Evolutionary conservation across 2,329 filamentous ascomycete genomes (phyloP), one percentile per base, ranked within the genome.

Genomic region (Apiospora phragmitis): DNA sequence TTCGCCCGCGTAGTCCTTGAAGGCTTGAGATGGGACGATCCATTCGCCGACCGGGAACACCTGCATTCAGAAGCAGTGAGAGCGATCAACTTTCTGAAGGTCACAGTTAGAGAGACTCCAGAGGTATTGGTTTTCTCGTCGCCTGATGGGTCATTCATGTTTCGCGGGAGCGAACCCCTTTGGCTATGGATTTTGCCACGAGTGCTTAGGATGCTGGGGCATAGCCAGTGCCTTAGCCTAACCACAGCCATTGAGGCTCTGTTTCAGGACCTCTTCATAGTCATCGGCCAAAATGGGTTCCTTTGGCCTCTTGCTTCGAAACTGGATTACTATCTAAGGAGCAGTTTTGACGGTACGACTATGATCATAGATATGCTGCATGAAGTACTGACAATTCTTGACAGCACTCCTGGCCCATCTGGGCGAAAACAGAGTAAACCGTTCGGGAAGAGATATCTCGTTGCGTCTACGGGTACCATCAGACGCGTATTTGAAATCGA

Each of bases 1-100:
- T 93, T 96, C 75, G 87, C 92, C 67, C 91, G 93, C 77, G 93
- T 94, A 71, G 92, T 94, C 29, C 85, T 98, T 16, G 92, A 94
- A 74, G 87, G 86, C 62, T 85, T 93, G 65, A 86, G 87, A 73
- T 86, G 89, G 77, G 89, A 94, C 75, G 89, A 94, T 75, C 90
- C 90, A 2, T 93, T 94, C 78, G 85, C 89, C 71, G 83, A 89
- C 73, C 82, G 81, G 68, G 84, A 85, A 43, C 82, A 88, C 70
- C 81, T 91, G 55, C 82, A 87, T 38, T 81, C 86, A 65, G 90
- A 93, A 75, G 90, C 89, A 1, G 81, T 88, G 45, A 92, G 94
- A 77, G 94, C 94, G 68, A 86, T 97, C 66, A 89, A 92, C 74
- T 94, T 97, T 68, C 86, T 98, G 62, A 88, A 88, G 70, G 87